Percentiles rank a stretch among this genome's conserved stretches.
Evolutionary conservation across 2,329 filamentous ascomycete species (phyloP).

Genomic region (Cladobotryum protrusum): DNA sequence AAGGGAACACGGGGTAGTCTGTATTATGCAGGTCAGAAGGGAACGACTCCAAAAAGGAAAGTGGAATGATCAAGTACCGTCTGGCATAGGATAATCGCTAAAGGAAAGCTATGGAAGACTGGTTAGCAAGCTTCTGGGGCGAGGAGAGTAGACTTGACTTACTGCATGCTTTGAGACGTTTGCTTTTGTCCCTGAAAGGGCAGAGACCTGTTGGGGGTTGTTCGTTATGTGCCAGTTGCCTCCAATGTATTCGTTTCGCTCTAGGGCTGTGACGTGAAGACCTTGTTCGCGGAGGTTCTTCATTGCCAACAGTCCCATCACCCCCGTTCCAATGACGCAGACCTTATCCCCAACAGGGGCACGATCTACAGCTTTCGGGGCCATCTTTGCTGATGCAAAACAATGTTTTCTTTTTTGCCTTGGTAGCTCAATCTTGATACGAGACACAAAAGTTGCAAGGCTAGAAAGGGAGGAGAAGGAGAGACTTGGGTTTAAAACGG

Average conservation of each 20-base stretch:
- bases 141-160: background rate
- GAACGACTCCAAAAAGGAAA: too few relatives aligned
- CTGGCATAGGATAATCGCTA: slow-evolving; percentile 30
- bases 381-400: background rate
- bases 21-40: background rate
- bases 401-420: too few relatives aligned
- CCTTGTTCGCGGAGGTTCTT: slow-evolving; percentile 40
- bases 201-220: slow-evolving; percentile 28
- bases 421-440: too few relatives aligned
- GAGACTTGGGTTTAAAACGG: too few relatives aligned
- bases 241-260: slow-evolving; percentile 33
- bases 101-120: slow-evolving; percentile 19
- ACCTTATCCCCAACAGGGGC: slow-evolving; percentile 16
- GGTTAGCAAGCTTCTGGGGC: too few relatives aligned
- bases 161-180: slow-evolving; percentile 28
- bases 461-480: too few relatives aligned
- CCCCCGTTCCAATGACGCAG: slow-evolving; percentile 26
- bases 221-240: slow-evolving; percentile 37
- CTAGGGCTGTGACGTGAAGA: slow-evolving; percentile 35
- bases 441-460: too few relatives aligned
- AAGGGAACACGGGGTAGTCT: slow-evolving; percentile 20
- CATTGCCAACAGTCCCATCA: slow-evolving; percentile 32
- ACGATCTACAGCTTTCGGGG: background rate
- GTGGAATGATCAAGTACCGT: slow-evolving; percentile 13
- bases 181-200: slow-evolving; percentile 23